Base-by-base conservation (phyloP, 495 filamentous ascomycete genomes). In the Penicillium cataractarum region DNA sequence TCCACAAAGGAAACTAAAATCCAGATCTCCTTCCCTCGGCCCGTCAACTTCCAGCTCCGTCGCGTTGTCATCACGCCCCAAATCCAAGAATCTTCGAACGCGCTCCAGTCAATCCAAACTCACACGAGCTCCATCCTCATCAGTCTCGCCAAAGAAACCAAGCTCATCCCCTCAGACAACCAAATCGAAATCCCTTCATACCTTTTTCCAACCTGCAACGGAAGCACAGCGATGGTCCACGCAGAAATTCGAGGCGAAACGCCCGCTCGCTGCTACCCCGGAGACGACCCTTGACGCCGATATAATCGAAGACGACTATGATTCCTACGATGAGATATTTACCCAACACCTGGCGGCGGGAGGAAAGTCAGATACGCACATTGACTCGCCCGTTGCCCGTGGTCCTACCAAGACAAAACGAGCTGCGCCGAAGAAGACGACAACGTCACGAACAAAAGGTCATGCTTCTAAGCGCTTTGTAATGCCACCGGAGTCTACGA, bases 231-330 rank as follows among this genome's bases (percentile, higher is more conserved):
- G 74, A 72, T 78, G 76, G 74, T 72, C 74, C 4, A 56, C 70
- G 8, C 65, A 66, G 35, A 72, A 69, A 33, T 68, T 71, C 48
- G 66, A 72, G 53, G 44, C 64, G 24, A 55, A 61, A 24, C 65
- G 58, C 32, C 27, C 65, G 15, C 33, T 66, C 27, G 60, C 58
- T 12, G 15, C 62, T 2, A 57, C 57, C 17, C 29, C 58, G 22
- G 68, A 73, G 22, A 51, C 56, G 37, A 73, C 76, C 42, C 71
- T 74, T 39, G 65, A 69, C 24, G 79, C 79, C 22, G 82, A 83
- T 59, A 40, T 74, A 6, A 83, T 85, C 59, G 82, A 84, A 46
- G 82, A 85, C 63, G 78, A 78, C 60, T 81, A 81, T 58, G 77
- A 80, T 58, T 84, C 78, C 9, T 80, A 79, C 50, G 79, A 82